These are phyloP conservation scores for Phoma sp. DNA, from an alignment of 2,329 filamentous ascomycete species.

Conservation along the genomic window DNA sequence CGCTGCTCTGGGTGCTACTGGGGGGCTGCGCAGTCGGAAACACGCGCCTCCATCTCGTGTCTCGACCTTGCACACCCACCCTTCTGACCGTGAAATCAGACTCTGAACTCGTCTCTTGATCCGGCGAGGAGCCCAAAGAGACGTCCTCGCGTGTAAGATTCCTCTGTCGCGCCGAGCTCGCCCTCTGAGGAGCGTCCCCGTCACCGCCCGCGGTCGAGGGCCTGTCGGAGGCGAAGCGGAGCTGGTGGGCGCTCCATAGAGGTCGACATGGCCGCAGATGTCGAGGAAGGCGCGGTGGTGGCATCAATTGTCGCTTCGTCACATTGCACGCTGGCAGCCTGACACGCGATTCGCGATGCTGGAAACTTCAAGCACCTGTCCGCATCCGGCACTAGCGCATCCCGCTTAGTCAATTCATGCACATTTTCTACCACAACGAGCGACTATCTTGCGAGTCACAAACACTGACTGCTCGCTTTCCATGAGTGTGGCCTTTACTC, in stretches of 20 bases:
- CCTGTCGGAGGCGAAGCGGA: constrained; percentile 35
- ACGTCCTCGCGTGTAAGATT: not conserved
- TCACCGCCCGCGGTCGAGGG: constrained; percentile 21
- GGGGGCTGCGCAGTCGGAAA: not conserved
- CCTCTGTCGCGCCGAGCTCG: not conserved
- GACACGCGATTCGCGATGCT: constrained; percentile 11
- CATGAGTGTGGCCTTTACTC: constrained; percentile 53
- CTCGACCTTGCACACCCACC: not conserved
- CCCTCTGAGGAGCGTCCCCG: constrained; percentile 17
- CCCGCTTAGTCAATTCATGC: constrained; percentile 29
- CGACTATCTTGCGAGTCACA: not conserved
- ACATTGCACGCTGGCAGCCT: constrained; percentile 39
- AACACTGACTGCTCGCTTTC: not conserved
- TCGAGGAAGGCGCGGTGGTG: constrained; percentile 50
- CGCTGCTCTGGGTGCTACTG: not conserved
- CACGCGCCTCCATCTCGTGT: not conserved
- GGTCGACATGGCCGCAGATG: constrained; percentile 53
- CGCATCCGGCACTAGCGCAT: constrained; percentile 7
- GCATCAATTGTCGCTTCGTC: constrained; percentile 52
- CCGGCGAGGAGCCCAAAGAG: not conserved
- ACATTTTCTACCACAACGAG: constrained; percentile 19
- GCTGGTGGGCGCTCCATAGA: constrained; percentile 48
- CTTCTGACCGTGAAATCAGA: not conserved
- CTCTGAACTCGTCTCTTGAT: not conserved
- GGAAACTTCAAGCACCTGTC: constrained; percentile 27